phyloP scores from a whole-genome alignment of 345 rosid genomes.

The Camelina sativa region DNA sequence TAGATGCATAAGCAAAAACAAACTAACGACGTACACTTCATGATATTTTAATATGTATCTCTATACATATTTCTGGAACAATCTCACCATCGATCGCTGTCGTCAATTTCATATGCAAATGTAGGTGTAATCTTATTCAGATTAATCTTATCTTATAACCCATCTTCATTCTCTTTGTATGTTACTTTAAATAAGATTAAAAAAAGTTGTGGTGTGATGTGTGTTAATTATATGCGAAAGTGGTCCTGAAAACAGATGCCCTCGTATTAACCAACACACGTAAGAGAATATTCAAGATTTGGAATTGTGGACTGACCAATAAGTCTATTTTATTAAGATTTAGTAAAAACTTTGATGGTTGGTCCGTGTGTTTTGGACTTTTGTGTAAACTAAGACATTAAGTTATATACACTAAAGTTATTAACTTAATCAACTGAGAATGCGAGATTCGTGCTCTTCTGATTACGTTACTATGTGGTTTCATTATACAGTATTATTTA shows the following conservation, averaged over 20 bases:
- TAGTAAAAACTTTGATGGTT: constrained; percentile 37
- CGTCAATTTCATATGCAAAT: constrained; percentile 39
- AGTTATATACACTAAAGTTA: background rate
- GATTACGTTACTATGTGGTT: background rate
- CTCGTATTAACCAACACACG: constrained; percentile 34
- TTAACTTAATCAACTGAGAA: background rate
- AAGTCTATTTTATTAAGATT: constrained; percentile 17
- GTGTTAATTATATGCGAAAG: constrained; percentile 34
- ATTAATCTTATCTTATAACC: constrained; percentile 37
- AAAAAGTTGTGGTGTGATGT: background rate
- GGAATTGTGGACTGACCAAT: constrained; percentile 13
- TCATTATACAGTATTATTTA: background rate
- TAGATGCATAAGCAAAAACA: constrained; percentile 10
- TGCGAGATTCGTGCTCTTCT: constrained; percentile 18
- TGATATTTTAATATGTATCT: constrained; percentile 13
- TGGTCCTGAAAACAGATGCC: constrained; percentile 47
- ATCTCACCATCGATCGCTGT: constrained; percentile 24
- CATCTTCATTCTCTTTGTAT: constrained; percentile 26
- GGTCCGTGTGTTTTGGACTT: constrained; percentile 27
- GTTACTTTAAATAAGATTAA: constrained; percentile 28
- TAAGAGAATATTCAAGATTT: constrained; percentile 31
- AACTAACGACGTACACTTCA: constrained; percentile 10
- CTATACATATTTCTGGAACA: constrained; percentile 29
- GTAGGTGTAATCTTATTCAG: constrained; percentile 37
- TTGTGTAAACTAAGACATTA: constrained; percentile 17